Percentiles rank a stretch among this genome's conserved stretches.
Conservation (phyloP, 805 yeast genomes). For the Saturnispora zaruensis region DNA sequence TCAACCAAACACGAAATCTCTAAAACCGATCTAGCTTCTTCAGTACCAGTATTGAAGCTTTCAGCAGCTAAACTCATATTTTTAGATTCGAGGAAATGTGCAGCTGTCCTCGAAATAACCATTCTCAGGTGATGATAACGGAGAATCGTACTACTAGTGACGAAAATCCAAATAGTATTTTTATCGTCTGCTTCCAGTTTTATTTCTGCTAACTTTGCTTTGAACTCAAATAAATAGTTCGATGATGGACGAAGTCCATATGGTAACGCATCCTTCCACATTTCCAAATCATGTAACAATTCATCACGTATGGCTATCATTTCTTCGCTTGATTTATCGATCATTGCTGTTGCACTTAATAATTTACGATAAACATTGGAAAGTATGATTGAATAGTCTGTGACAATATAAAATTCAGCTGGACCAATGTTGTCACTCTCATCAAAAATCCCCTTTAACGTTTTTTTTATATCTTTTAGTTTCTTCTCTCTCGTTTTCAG, state of each 20-base stretch:
- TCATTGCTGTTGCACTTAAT: conserved; percentile 24
- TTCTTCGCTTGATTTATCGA: conserved; percentile 15
- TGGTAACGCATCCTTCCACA: conserved; percentile 25
- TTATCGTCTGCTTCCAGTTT: conserved; percentile 4
- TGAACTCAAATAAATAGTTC: conserved; percentile 6
- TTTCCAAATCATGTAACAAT: conserved; percentile 21
- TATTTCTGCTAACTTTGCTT: conserved; percentile 8
- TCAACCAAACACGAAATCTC: conserved; percentile 15
- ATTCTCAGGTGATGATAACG: conserved; percentile 24
- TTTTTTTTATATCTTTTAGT: conserved; percentile 7
- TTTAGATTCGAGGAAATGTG: conserved; percentile 1
- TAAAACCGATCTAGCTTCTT: conserved; percentile 23
- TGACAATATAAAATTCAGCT: conserved; percentile 14
- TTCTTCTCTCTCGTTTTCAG: conserved; percentile 6
- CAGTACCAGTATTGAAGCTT: not conserved
- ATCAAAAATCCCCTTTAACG: conserved; percentile 9
- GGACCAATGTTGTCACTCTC: not conserved
- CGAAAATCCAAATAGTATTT: conserved; percentile 8
- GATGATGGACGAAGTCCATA: conserved; percentile 18
- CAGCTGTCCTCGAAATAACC: conserved; percentile 21
- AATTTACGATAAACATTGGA: conserved; percentile 23
- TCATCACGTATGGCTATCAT: conserved; percentile 10
- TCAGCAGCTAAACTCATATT: not conserved
- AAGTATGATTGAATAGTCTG: conserved; percentile 21
- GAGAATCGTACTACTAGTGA: conserved; percentile 16